Evolutionary conservation across 2,329 filamentous ascomycete species (phyloP), one percentile per base, ranked within the genome.

Genomic region (Pseudocercospora eumusae): DNA sequence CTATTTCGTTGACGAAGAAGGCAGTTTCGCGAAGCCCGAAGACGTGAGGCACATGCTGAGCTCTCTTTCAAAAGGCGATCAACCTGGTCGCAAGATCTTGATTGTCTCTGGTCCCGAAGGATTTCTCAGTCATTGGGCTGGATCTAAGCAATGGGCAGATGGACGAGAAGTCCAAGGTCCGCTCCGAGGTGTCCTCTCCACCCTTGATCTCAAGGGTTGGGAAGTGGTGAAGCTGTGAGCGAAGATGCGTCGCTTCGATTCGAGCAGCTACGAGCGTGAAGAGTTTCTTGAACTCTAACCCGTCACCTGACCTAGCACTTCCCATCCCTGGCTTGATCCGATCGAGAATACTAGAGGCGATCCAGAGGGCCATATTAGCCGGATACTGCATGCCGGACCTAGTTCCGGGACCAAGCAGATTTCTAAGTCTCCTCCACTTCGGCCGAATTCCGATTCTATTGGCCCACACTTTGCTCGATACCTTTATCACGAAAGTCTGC

Each of bases 61-160:
- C 71, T 53, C 36, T 25, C 53, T 57, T 73, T 74, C 57, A 53
- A 53, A 66, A 2, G 63, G 66, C 20, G 70, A 69, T 10, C 70
- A 76, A 13, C n/a, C 56, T 3, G 65, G 65, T 0, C 82, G 84
- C 0, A 84, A 83, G 65, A 87, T 96, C 20, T 80, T 97, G n/a
- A 81, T 96, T 60, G 85, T 98, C 1, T 96, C 92, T 0, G 95
- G 95, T 0, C 93, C 95, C 0, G 91, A 96, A 58, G 93, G 95
- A 0, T 98, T 98, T 76, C 83, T 98, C 42, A 83, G 85, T 47
- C 84, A 89, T 66, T 91, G 90, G 77, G 91, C 92, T 2, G 93
- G 95, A 1, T 81, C 87, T 9, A 96, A 96, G 77, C 77, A 85
- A 2, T 96, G 91, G 90, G 79, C 82, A 10, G 83, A 83, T 27